Conservation (phyloP, 164 flowering plant genomes). For the Aristolochia californica region DNA sequence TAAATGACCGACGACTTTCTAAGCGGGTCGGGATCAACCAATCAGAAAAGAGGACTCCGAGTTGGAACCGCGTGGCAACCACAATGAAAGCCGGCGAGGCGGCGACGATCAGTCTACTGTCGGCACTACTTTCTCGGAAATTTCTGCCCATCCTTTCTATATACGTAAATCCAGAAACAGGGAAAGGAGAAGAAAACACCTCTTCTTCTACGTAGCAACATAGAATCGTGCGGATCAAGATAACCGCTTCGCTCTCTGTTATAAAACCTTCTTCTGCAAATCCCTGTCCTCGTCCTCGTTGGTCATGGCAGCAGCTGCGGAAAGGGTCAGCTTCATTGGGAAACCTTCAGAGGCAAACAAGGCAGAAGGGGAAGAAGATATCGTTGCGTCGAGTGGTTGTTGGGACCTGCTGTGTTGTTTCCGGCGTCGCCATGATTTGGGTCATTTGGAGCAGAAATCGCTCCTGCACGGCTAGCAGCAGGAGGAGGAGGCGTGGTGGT, state of each 20-base stretch:
- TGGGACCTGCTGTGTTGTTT: slow-evolving; percentile 1
- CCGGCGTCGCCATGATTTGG: background rate
- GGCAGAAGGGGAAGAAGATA: background rate
- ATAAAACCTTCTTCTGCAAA: background rate
- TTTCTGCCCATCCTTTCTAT: background rate
- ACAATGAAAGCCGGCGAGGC: background rate
- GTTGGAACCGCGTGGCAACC: background rate
- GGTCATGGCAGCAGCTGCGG: background rate
- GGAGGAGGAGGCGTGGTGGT: slow-evolving; percentile 14
- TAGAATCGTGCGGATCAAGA: background rate
- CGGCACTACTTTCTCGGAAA: background rate
- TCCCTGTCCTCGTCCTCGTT: background rate
- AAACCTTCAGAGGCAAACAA: background rate
- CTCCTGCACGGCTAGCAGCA: background rate
- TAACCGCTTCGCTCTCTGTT: background rate
- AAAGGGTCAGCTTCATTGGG: background rate
- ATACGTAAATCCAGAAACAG: background rate
- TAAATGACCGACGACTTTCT: too few species aligned
- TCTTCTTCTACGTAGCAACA: background rate
- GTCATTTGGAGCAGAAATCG: slow-evolving; percentile 2
- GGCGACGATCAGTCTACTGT: too few species aligned
- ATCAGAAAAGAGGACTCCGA: background rate
- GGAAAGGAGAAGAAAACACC: too few species aligned
- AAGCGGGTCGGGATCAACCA: too few species aligned
- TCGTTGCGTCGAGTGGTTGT: background rate